Evolutionary conservation across 2,329 filamentous ascomycete species (phyloP).

Genomic region (Fusarium sublunatum): DNA sequence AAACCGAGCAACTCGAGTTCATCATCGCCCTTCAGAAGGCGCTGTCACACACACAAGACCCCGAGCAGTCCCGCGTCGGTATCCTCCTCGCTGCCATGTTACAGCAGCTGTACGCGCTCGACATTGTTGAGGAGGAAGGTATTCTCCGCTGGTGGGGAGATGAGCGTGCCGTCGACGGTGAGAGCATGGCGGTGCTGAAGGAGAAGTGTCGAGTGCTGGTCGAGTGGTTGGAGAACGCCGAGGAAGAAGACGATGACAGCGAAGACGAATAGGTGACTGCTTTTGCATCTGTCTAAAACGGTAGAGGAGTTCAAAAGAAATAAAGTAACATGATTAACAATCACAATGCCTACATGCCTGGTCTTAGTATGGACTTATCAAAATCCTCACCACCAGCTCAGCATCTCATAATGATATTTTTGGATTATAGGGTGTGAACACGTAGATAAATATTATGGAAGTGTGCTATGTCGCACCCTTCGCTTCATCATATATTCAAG

Average conservation of each 20-base stretch:
- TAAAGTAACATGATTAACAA: conserved; percentile 11
- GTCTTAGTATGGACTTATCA: not conserved
- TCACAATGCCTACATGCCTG: not conserved
- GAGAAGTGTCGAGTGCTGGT: conserved; percentile 82
- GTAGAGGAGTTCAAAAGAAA: conserved; percentile 34
- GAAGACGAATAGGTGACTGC: conserved; percentile 44
- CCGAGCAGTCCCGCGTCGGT: conserved; percentile 60
- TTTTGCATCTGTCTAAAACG: conserved; percentile 7
- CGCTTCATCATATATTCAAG: too few relatives aligned
- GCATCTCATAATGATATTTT: not conserved
- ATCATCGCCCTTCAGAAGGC: conserved; percentile 85
- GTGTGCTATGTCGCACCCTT: too few relatives aligned
- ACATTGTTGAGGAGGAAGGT: conserved; percentile 89
- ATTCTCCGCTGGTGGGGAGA: conserved; percentile 91
- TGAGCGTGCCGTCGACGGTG: conserved; percentile 71
- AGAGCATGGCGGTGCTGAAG: conserved; percentile 76
- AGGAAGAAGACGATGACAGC: conserved; percentile 75
- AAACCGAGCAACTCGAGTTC: conserved; percentile 86
- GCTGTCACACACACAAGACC: conserved; percentile 72
- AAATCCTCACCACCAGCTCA: not conserved
- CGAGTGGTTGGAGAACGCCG: conserved; percentile 84
- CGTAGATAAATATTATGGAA: too few relatives aligned
- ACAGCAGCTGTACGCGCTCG: conserved; percentile 86
- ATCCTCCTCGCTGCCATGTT: conserved; percentile 80
- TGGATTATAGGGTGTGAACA: too few relatives aligned